Evolutionary conservation across 2,329 filamentous ascomycete species (phyloP).

Genomic region (Venturia pyrina): DNA sequence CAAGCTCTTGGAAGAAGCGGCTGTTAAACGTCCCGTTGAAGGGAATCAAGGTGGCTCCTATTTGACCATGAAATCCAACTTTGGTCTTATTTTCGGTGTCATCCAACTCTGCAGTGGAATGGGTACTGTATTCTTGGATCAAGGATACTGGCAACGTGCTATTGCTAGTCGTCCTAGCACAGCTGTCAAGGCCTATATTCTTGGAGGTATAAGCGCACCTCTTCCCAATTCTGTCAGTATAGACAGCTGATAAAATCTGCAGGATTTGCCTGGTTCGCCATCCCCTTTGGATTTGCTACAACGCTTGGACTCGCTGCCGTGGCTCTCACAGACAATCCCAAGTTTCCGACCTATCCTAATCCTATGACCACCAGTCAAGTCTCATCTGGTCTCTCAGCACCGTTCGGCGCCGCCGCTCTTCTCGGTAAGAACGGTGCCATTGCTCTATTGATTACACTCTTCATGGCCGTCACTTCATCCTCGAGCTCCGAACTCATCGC

Average conservation of each 20-base stretch:
- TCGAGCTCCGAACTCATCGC: slow-evolving; percentile 32
- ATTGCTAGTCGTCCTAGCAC: slow-evolving; percentile 29
- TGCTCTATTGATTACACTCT: slow-evolving; percentile 21
- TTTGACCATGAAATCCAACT: slow-evolving; percentile 31
- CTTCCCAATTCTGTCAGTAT: neutral
- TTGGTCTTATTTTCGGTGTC: slow-evolving; percentile 34
- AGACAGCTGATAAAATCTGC: slow-evolving; percentile 21
- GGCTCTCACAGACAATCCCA: slow-evolving; percentile 32
- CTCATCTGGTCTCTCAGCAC: slow-evolving; percentile 21
- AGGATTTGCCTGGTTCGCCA: slow-evolving; percentile 39
- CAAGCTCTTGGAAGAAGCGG: slow-evolving; percentile 29
- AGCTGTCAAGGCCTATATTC: slow-evolving; percentile 27
- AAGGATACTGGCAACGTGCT: slow-evolving; percentile 39
- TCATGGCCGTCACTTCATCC: slow-evolving; percentile 23
- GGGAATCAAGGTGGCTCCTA: slow-evolving; percentile 33
- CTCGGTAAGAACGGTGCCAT: slow-evolving; percentile 22
- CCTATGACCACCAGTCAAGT: slow-evolving; percentile 19
- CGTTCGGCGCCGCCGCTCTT: slow-evolving; percentile 22
- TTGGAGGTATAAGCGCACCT: neutral
- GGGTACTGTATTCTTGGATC: slow-evolving; percentile 30
- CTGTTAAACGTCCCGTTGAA: slow-evolving; percentile 26
- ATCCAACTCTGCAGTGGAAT: slow-evolving; percentile 29
- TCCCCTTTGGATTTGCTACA: slow-evolving; percentile 39
- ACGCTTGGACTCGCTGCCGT: slow-evolving; percentile 37
- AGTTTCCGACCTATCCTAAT: slow-evolving; percentile 34